Evolutionary conservation across 768 basidiomycete genomes (phyloP), one percentile per base, ranked within the genome.

Genomic region (Agaricus blazei): DNA sequence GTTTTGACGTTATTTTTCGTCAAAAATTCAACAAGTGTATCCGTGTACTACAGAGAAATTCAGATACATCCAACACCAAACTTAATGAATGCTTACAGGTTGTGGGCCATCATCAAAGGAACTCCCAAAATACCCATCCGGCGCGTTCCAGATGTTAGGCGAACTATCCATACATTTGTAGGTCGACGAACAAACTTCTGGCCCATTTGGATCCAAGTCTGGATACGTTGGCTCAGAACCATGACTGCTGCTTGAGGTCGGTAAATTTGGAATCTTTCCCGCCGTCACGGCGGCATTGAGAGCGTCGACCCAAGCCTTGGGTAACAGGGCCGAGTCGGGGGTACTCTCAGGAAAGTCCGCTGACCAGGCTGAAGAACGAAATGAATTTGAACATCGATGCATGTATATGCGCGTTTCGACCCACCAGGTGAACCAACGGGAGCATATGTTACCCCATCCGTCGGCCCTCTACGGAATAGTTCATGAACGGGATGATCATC

Each of bases 21-120:
- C 48, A 96, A 74, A 67, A 92, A 95, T 6, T 79, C 62, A 63
- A 89, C 80, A 19, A 96, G 78, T 9, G 58, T 58, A 1, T 64
- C 62, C 14, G 79, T 78, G 9, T 70, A 56, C 78, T 80, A 47
- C 5, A 55, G 0, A 9, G 53, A 26, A 5, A 31, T 27, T 38
- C 47, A 40, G 34, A 23, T 51, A 43, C 46, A 56, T 37, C 24
- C 24, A 43, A 14, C 8, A 31, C 54, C 38, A 46, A 44, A 34
- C 46, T 40, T 44, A 19, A 43, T 37, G 11, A 23, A 37, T 48
- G 63, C 70, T 59, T 43, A 74, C 73, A 19, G 75, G 70, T 14
- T 77, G 72, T 0, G 92, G 92, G 0, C 93, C 93, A 63, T 93
- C 92, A 63, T 94, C 92, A 64, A 93, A 93, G 47, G 82, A 76